Evolutionary conservation across 805 yeast species (phyloP).

Genomic region (Yarrowia sp.): DNA sequence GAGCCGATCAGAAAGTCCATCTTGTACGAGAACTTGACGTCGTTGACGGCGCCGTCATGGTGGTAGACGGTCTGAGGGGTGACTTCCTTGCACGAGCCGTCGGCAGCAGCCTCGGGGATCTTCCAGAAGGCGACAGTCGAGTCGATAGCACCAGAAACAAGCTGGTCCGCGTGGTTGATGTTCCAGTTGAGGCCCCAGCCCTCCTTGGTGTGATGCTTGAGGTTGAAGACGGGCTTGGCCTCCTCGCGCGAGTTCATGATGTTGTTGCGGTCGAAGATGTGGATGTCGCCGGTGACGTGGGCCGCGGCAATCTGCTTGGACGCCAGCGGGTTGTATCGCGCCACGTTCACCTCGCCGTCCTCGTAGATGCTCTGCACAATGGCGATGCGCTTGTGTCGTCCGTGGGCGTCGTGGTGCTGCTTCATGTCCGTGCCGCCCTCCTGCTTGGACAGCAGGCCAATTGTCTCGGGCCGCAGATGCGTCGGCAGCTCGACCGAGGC

Average conservation of each 20-base stretch:
- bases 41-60: slow-evolving; percentile 63
- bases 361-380: slow-evolving; percentile 55
- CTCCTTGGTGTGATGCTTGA: slow-evolving; percentile 52
- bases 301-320: slow-evolving; percentile 53
- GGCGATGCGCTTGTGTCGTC: slow-evolving; percentile 37
- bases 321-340: slow-evolving; percentile 52
- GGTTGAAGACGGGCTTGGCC: slow-evolving; percentile 29
- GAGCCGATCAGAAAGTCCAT: slow-evolving; percentile 57
- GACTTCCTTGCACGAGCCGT: slow-evolving; percentile 1
- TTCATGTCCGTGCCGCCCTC: not conserved
- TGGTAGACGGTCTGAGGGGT: slow-evolving; percentile 51
- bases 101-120: slow-evolving; percentile 19
- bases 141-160: slow-evolving; percentile 68
- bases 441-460: slow-evolving; percentile 10
- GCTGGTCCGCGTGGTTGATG: slow-evolving; percentile 41
- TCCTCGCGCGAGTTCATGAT: slow-evolving; percentile 27
- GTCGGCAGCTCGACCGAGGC: slow-evolving; percentile 42
- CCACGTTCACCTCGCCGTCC: slow-evolving; percentile 64
- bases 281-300: slow-evolving; percentile 43
- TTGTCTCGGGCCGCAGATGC: not conserved
- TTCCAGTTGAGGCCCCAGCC: slow-evolving; percentile 77
- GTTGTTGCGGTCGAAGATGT: slow-evolving; percentile 35
- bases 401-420: not conserved
- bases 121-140: slow-evolving; percentile 72
- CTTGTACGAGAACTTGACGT: slow-evolving; percentile 55